Evolutionary conservation across 345 rosid species (phyloP), one percentile per base, ranked within the genome.

Genomic region (Aegle marmelos): DNA sequence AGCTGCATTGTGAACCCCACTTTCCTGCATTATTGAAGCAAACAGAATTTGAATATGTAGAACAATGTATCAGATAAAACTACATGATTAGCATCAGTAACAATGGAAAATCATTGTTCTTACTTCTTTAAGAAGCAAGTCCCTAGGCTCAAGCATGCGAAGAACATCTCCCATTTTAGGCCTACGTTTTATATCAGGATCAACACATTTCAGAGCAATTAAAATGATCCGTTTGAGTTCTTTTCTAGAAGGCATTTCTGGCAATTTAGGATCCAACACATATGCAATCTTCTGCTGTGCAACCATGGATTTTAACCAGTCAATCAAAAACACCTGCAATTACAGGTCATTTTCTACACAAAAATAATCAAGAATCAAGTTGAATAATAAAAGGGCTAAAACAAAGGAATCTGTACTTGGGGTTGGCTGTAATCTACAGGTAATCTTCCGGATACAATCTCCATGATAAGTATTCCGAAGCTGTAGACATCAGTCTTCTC

Each of bases 391-490:
- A 13, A 45, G 25, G 4, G 25, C 28, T 33, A 37, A 63, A 30
- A 53, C 31, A 45, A 25, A 48, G 70, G 64, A 66, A 74, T 31
- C 64, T 61, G 24, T 73, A 87, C 94, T 45, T 88, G 85, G 68
- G 87, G 83, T 82, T 80, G 89, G 36, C 80, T 78, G 75, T 87
- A 85, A 83, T 88, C 89, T 76, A 81, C 76, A 39, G 95, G 88
- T 25, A 37, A 41, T 80, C 88, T 88, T 13, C 92, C 97, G 0
- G 93, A 79, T 9, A 92, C 82, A 62, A 92, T 87, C 92, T 91
- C 97, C 92, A 91, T 88, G 34, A 91, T 81, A 69, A 94, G 89
- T 59, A 89, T 80, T 37, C 96, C 94, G 0, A 92, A 94, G 90
- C 91, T 61, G 80, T 91, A 84, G 56, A 91, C 87, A 58, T 92